phyloP scores from a whole-genome alignment of 2,329 filamentous ascomycete genomes.

The Fusarium subtropicale region DNA sequence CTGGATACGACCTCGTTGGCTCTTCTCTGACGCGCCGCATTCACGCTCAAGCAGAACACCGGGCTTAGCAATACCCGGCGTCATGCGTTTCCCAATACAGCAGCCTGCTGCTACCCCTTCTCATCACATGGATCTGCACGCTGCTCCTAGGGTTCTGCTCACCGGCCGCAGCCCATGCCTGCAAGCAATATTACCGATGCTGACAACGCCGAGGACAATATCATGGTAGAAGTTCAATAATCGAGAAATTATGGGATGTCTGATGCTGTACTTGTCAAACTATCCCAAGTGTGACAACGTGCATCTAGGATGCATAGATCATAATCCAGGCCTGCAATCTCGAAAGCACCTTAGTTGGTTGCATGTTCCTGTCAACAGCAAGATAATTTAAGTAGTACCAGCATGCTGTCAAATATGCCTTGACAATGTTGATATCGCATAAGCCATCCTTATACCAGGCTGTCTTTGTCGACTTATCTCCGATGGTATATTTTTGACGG shows the following conservation, averaged over 20 bases:
- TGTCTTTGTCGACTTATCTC: not conserved
- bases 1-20: constrained; percentile 47
- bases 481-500: not conserved
- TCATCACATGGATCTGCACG: constrained; percentile 45
- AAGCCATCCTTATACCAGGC: not conserved
- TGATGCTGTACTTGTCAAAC: constrained; percentile 1
- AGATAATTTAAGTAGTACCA: constrained; percentile 9
- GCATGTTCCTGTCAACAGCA: constrained; percentile 18
- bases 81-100: constrained; percentile 47
- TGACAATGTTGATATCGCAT: constrained; percentile 3
- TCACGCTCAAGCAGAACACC: constrained; percentile 36
- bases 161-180: constrained; percentile 46
- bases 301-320: constrained; percentile 21
- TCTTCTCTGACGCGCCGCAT: constrained; percentile 36
- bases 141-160: constrained; percentile 38
- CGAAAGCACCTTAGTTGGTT: constrained; percentile 21
- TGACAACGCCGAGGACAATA: constrained; percentile 25
- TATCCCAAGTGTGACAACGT: constrained; percentile 29
- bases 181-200: constrained; percentile 42
- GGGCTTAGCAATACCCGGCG: constrained; percentile 36
- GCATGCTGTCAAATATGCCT: constrained; percentile 4
- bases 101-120: constrained; percentile 42
- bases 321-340: constrained; percentile 13
- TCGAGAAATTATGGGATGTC: not conserved
- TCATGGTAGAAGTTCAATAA: constrained; percentile 8